These are phyloP conservation scores for Colletotrichum truncatum DNA, from an alignment of 2,329 filamentous ascomycete genomes.

Conservation along the genomic window DNA sequence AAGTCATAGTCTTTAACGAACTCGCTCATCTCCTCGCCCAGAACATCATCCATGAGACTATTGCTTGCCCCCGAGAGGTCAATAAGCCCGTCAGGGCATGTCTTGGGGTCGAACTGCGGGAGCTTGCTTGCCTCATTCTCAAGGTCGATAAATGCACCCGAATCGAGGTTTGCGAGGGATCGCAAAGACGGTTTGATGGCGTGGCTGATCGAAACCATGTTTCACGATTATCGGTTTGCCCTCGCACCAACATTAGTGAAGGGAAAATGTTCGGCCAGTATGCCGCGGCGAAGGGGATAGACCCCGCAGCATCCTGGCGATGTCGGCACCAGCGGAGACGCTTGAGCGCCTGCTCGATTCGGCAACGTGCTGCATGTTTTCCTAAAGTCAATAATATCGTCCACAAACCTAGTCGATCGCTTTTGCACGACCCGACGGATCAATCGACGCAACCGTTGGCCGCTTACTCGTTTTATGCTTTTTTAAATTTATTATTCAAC, in stretches of 20 bases:
- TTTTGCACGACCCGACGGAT: no score
- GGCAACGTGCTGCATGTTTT: background rate
- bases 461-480: no score
- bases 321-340: background rate
- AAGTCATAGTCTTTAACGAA: background rate
- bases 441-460: no score
- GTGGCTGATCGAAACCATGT: background rate
- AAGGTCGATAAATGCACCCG: background rate
- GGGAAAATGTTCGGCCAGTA: background rate
- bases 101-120: background rate
- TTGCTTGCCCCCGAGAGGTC: slow-evolving; percentile 13
- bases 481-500: no score
- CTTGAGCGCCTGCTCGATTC: background rate
- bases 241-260: fast-evolving
- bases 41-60: background rate
- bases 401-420: background rate
- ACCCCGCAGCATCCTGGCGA: background rate
- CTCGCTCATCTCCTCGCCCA: background rate
- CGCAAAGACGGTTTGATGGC: background rate
- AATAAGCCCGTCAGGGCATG: slow-evolving; percentile 9
- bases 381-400: background rate
- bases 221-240: background rate
- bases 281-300: background rate
- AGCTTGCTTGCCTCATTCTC: slow-evolving; percentile 6
- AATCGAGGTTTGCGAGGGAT: slow-evolving; percentile 5